Percentiles rank a stretch among this genome's conserved stretches.
Evolutionary conservation across 2,329 filamentous ascomycete genomes (phyloP).

Genomic region (Penicillium occitanis): DNA sequence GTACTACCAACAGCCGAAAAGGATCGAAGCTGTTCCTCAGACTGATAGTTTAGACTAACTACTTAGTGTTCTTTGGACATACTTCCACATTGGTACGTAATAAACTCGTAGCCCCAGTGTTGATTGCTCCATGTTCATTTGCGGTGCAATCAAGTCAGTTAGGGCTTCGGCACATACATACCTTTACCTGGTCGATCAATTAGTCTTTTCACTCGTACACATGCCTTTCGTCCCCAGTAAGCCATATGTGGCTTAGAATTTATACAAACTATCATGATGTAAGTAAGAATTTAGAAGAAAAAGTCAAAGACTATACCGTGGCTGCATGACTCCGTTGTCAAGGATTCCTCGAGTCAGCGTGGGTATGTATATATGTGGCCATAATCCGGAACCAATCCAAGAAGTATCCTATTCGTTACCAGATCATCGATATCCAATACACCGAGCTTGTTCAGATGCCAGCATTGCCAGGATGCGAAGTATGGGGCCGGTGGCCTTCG

Average conservation of each 20-base stretch:
- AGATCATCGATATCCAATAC: conserved; percentile 1
- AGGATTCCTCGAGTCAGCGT: not conserved
- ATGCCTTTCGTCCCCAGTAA: not conserved
- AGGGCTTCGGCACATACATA: not conserved
- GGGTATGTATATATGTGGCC: not conserved
- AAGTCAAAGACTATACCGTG: not conserved
- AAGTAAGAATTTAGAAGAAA: not conserved
- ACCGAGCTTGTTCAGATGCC: not conserved
- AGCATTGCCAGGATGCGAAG: not conserved
- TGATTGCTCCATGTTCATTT: not conserved
- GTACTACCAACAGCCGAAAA: too few species aligned
- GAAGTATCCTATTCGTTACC: conserved; percentile 11
- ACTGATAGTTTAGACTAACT: too few species aligned
- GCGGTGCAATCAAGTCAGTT: not conserved
- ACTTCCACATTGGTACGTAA: not conserved
- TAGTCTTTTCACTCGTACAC: not conserved
- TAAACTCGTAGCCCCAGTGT: not conserved
- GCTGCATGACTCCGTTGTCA: not conserved
- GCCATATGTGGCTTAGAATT: not conserved
- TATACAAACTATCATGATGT: not conserved
- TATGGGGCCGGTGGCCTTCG: too few species aligned
- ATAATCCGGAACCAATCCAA: not conserved
- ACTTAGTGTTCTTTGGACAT: too few species aligned
- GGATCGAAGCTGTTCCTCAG: too few species aligned
- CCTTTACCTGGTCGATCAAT: not conserved